Evolutionary conservation across 768 basidiomycete genomes (phyloP).

Genomic region (Hygrophorus pudorinus): DNA sequence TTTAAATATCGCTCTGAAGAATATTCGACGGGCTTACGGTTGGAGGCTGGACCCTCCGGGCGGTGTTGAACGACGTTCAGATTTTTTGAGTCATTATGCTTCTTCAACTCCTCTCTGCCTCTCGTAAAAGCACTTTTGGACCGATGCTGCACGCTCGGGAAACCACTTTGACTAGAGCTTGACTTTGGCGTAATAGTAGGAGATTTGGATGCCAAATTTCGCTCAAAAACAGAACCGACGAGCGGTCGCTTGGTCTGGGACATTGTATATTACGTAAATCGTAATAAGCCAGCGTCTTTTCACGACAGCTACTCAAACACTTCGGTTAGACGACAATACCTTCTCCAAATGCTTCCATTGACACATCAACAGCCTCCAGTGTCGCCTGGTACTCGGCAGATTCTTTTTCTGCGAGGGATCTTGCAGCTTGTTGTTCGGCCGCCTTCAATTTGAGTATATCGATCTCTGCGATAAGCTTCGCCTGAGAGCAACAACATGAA

Average conservation of each 20-base stretch:
- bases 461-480: conserved; percentile 49
- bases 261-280: too few relatives aligned
- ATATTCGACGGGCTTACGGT: background rate
- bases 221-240: too few relatives aligned
- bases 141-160: conserved; percentile 57
- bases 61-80: background rate
- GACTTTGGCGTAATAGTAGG: too few relatives aligned
- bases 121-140: conserved; percentile 55
- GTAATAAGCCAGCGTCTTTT: too few relatives aligned
- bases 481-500: conserved; percentile 22
- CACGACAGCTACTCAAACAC: too few relatives aligned
- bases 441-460: conserved; percentile 33
- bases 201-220: too few relatives aligned
- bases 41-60: background rate
- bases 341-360: conserved; percentile 9
- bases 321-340: background rate
- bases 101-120: conserved; percentile 28
- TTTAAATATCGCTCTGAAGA: background rate
- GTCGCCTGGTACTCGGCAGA: conserved; percentile 5
- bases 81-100: conserved; percentile 11
- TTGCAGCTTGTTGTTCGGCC: conserved; percentile 30
- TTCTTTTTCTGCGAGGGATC: conserved; percentile 6
- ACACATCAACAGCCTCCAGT: conserved; percentile 10
- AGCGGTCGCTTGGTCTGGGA: too few relatives aligned
- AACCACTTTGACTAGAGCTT: conserved; percentile 31